phyloP scores from a whole-genome alignment of 768 basidiomycete species.

The Lactifluus hygrophoroides region DNA sequence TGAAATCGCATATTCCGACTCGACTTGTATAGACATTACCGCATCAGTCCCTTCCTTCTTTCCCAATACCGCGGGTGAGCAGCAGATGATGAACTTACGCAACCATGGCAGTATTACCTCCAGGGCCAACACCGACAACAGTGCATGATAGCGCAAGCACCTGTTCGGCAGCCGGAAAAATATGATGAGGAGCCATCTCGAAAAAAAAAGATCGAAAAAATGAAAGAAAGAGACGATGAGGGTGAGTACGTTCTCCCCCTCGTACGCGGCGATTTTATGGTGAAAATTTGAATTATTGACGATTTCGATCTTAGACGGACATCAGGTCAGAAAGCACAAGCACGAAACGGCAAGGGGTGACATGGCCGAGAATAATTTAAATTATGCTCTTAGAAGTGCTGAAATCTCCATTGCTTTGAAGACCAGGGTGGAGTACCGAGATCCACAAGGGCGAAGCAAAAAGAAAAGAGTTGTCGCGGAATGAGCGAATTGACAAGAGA shows the following conservation, averaged over 20 bases:
- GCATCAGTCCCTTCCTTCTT: background rate
- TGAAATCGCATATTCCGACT: conserved; percentile 31
- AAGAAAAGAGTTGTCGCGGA: background rate
- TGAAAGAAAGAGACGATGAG: conserved; percentile 6
- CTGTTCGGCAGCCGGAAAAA: conserved; percentile 32
- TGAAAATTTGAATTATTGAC: background rate
- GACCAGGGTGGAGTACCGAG: background rate
- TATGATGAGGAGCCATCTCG: conserved; percentile 23
- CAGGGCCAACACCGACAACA: conserved; percentile 67
- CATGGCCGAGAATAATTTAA: conserved; percentile 2
- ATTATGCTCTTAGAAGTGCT: background rate
- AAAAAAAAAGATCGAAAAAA: conserved; percentile 6
- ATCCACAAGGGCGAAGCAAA: background rate
- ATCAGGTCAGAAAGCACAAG: background rate
- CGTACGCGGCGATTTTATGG: background rate
- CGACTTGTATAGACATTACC: conserved; percentile 29
- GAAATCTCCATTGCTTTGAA: background rate
- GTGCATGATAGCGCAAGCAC: conserved; percentile 50
- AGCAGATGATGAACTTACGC: conserved; percentile 43
- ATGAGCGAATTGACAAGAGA: conserved; percentile 1
- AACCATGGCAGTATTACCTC: conserved; percentile 74
- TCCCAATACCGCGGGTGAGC: background rate
- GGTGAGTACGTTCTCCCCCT: background rate
- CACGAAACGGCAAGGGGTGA: conserved; percentile 3
- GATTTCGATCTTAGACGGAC: background rate